Conservation (phyloP, 2,329 filamentous ascomycete genomes). For the Exophiala dermatitidis region DNA sequence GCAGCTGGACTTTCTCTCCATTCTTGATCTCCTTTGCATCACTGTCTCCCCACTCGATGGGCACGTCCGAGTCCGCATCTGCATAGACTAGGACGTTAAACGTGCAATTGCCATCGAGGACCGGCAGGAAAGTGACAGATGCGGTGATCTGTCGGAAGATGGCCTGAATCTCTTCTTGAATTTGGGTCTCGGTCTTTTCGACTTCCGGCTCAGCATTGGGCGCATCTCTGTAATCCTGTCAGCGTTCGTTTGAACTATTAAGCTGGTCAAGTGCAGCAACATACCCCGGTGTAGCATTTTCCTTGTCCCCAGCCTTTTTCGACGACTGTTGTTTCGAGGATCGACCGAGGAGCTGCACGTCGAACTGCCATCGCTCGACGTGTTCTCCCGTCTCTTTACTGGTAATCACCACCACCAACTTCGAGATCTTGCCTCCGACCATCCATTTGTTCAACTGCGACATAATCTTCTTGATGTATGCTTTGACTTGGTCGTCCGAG, state of each 20-base stretch:
- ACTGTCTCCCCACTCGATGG: slow-evolving; percentile 96
- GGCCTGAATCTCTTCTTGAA: slow-evolving; percentile 90
- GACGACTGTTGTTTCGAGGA: slow-evolving; percentile 44
- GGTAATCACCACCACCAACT: slow-evolving; percentile 92
- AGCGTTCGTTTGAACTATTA: not conserved
- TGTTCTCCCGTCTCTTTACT: slow-evolving; percentile 95
- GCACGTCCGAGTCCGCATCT: slow-evolving; percentile 91
- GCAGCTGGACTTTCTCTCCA: slow-evolving; percentile 88
- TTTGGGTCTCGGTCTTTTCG: slow-evolving; percentile 87
- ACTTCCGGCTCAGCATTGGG: slow-evolving; percentile 26
- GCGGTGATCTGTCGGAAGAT: slow-evolving; percentile 98
- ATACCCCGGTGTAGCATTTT: slow-evolving; percentile 57
- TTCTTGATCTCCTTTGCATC: slow-evolving; percentile 95
- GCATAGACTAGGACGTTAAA: slow-evolving; percentile 99
- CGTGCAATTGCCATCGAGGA: slow-evolving; percentile 89
- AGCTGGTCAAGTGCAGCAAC: slow-evolving; percentile 21
- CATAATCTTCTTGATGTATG: slow-evolving; percentile 99
- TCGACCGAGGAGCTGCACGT: slow-evolving; percentile 61
- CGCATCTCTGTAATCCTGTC: slow-evolving; percentile 28
- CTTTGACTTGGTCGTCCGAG: slow-evolving; percentile 94
- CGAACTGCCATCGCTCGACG: slow-evolving; percentile 96
- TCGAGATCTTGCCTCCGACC: slow-evolving; percentile 92
- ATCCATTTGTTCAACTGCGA: slow-evolving; percentile 96
- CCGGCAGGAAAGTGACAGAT: slow-evolving; percentile 91
- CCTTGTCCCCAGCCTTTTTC: slow-evolving; percentile 54